Evolutionary conservation across 148 eudicot species (phyloP).

Genomic region (Euryodendron excelsum): DNA sequence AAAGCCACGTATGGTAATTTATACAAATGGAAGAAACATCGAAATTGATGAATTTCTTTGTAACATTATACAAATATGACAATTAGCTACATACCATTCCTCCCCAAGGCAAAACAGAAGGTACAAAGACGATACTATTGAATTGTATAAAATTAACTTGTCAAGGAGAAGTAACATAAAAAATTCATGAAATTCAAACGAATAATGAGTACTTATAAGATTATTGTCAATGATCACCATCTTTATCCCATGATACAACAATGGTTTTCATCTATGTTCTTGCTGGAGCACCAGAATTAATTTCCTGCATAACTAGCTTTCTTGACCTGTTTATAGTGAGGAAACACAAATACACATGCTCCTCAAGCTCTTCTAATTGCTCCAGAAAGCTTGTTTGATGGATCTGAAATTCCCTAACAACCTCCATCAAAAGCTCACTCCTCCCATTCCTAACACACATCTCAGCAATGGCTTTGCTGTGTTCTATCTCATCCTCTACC

Average conservation of each 20-base stretch:
- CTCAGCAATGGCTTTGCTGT: conserved; percentile 41
- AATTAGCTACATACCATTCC: too few species aligned
- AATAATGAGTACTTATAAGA: background rate
- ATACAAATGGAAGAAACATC: too few species aligned
- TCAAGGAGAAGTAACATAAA: background rate
- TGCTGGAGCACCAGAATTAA: conserved; percentile 17
- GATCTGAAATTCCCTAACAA: conserved; percentile 45
- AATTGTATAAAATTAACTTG: too few species aligned
- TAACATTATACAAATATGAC: too few species aligned
- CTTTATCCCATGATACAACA: background rate
- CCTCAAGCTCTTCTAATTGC: conserved; percentile 77
- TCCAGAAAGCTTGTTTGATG: conserved; percentile 50
- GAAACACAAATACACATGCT: conserved; percentile 68
- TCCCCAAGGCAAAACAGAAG: too few species aligned
- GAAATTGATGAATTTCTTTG: too few species aligned
- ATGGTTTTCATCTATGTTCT: background rate
- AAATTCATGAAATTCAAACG: background rate
- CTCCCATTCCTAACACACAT: conserved; percentile 57
- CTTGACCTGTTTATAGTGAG: conserved; percentile 75
- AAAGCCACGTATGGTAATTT: too few species aligned
- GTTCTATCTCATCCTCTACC: conserved; percentile 65
- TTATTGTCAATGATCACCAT: background rate
- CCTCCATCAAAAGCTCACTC: conserved; percentile 56
- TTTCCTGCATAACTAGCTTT: conserved; percentile 47
- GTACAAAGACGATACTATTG: too few species aligned